Evolutionary conservation across 1,284 basidiomycete species (phyloP), one percentile per base, ranked within the genome.

Genomic region (Puccinia coronata): DNA sequence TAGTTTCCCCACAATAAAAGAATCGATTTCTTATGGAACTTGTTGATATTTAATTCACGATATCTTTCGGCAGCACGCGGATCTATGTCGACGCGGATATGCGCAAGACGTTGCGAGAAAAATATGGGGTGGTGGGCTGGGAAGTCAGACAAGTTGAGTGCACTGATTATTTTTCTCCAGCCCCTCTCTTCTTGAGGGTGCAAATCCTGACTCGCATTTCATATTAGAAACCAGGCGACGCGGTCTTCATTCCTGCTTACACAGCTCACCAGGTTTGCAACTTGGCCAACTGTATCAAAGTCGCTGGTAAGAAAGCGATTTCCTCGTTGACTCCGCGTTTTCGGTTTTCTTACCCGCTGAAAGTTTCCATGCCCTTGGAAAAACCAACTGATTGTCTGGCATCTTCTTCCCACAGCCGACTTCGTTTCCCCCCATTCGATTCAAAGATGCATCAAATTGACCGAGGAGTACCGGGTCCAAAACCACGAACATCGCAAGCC

Each of bases 201-300:
- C n/a, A n/a, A n/a, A n/a, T n/a, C n/a, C n/a, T n/a, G n/a, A n/a
- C n/a, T n/a, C n/a, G n/a, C 23, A 2, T 2, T 43, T 43, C 9
- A 47, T 59, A 31, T 59, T 83, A 85, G 81, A 82, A 82, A 59
- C 74, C 71, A n/a, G 83, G 83, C 36, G 84, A 85, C 67, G 84
- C 84, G 12, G 83, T 85, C 41, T 85, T 85, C 74, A 85, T 85
- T 76, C 84, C 84, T 0, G 84, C 84, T 0, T 84, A 84, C 61
- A 84, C 84, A 67, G 84, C 84, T 3, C 84, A 85, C 61, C 84
- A 85, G 77, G 84, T 85, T 0, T 85, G 84, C 81, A 85, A 85
- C 47, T 76, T 85, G 43, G 82, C 83, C 2, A 84, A 85, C 80
- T 85, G 84, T 83, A 84, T 85, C 82, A 85, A 85, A 77, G 83